Percentiles rank a stretch among this genome's conserved stretches.
Conservation (phyloP, 805 yeast species). For the Myxozyma udenii region DNA sequence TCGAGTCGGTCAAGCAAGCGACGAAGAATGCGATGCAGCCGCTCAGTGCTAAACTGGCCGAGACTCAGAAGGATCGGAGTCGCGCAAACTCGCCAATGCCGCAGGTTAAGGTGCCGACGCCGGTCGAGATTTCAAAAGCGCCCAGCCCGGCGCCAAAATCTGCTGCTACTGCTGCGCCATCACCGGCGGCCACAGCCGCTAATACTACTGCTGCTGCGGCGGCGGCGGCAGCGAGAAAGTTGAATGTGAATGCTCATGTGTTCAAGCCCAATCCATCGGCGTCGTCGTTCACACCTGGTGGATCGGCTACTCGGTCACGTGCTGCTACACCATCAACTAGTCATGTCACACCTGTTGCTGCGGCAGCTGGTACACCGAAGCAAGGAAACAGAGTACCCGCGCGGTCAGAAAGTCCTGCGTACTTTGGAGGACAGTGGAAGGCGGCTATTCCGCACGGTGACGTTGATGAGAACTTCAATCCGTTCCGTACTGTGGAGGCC, state of each 20-base stretch:
- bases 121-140: constrained; percentile 17
- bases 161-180: constrained; percentile 15
- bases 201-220: constrained; percentile 17
- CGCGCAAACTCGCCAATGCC: constrained; percentile 5
- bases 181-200: constrained; percentile 9
- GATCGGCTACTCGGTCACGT: constrained; percentile 6
- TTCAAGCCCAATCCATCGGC: constrained; percentile 71
- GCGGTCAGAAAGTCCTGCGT: constrained; percentile 23
- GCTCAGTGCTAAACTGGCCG: constrained; percentile 13
- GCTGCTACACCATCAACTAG: constrained; percentile 1
- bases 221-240: constrained; percentile 43
- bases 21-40: constrained; percentile 13
- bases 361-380: constrained; percentile 15
- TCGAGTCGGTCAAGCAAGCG: constrained; percentile 21
- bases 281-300: constrained; percentile 56
- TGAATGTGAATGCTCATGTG: constrained; percentile 57
- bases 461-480: constrained; percentile 22
- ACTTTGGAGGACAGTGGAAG: constrained; percentile 15
- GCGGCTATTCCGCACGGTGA: constrained; percentile 8
- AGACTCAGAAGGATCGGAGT: constrained; percentile 10
- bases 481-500: constrained; percentile 18
- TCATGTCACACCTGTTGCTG: constrained; percentile 5
- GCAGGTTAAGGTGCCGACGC: constrained; percentile 11
- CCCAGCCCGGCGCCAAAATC: too few species aligned
- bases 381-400: constrained; percentile 1